phyloP scores from a whole-genome alignment of 345 rosid genomes.

The Eucalyptus rudis region DNA sequence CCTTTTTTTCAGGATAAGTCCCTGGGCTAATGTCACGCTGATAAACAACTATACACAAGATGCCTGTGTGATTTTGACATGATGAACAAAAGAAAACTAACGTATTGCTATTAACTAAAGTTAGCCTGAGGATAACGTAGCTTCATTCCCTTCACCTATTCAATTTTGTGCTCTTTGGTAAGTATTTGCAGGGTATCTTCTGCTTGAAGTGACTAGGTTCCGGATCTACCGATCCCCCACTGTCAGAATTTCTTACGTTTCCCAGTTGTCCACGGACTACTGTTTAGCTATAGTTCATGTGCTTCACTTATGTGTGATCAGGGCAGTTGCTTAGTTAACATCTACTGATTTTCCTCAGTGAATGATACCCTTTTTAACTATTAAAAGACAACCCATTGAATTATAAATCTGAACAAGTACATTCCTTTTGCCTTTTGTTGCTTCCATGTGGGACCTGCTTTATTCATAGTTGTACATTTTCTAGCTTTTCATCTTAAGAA shows the following conservation, averaged over 20 bases:
- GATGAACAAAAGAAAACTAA: background rate
- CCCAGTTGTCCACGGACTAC: background rate
- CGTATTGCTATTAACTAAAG: background rate
- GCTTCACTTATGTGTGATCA: background rate
- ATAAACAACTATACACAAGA: background rate
- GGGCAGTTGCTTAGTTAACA: background rate
- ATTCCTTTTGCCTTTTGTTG: background rate
- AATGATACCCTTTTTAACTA: background rate
- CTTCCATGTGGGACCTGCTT: background rate
- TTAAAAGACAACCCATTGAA: background rate
- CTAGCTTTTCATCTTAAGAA: background rate
- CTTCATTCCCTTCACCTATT: background rate
- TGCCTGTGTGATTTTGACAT: background rate
- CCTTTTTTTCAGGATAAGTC: background rate
- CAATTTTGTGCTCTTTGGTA: background rate
- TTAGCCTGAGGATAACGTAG: background rate
- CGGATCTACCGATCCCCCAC: background rate
- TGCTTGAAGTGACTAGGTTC: background rate
- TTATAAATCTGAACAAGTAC: background rate
- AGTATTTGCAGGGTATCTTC: background rate
- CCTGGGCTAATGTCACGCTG: background rate
- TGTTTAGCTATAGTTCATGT: background rate
- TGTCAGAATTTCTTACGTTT: background rate
- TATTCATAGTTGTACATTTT: background rate
- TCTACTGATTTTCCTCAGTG: background rate